These are phyloP conservation scores for Lanmaoa rubissima DNA, from an alignment of 768 basidiomycete species.

Conservation along the genomic window DNA sequence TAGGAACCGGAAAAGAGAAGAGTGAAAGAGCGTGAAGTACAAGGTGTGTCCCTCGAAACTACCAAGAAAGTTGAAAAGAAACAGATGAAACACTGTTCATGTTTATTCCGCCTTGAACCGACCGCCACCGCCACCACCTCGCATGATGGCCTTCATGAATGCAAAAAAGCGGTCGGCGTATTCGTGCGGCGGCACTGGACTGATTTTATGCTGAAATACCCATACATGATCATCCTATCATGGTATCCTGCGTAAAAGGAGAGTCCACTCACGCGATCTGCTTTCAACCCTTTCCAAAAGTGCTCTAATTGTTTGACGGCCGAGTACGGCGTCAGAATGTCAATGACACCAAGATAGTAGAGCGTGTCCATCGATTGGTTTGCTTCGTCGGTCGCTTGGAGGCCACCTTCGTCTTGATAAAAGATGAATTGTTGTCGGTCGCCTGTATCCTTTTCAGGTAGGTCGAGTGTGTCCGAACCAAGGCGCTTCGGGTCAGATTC, in stretches of 20 bases:
- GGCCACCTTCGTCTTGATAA: conserved; percentile 94
- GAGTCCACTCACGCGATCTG: conserved; percentile 70
- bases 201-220: conserved; percentile 79
- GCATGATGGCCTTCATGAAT: conserved; percentile 85
- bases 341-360: conserved; percentile 95
- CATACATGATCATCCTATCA: conserved; percentile 8
- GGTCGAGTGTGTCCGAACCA: conserved; percentile 47
- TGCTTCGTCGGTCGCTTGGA: conserved; percentile 84
- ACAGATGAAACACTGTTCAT: background rate
- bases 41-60: conserved; percentile 7
- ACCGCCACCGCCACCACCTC: conserved; percentile 67
- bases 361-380: conserved; percentile 75
- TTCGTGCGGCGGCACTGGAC: conserved; percentile 83
- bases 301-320: conserved; percentile 78
- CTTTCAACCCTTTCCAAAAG: conserved; percentile 86
- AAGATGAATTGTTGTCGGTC: conserved; percentile 75
- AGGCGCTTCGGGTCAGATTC: conserved; percentile 76
- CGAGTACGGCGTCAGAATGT: conserved; percentile 91
- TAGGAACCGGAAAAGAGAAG: background rate
- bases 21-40: background rate
- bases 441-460: conserved; percentile 64
- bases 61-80: background rate
- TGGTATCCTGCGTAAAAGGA: background rate
- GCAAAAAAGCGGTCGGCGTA: conserved; percentile 87
- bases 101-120: conserved; percentile 46